These are phyloP conservation scores for Cystobasidium slooffiae DNA, from an alignment of 1,284 basidiomycete genomes.

Conservation along the genomic window DNA sequence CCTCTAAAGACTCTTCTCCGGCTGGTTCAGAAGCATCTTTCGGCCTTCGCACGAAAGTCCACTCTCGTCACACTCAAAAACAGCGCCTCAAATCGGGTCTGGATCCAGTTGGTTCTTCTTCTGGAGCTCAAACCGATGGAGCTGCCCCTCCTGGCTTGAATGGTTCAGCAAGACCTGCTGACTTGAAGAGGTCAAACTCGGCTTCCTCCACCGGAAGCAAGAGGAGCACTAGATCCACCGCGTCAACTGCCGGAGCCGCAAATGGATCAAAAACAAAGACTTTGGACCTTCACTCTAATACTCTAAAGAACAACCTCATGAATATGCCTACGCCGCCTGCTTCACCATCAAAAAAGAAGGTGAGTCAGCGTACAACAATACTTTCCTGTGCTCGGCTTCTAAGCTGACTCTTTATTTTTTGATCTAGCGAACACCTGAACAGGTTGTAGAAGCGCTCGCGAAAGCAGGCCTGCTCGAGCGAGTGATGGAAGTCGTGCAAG, in stretches of 20 bases:
- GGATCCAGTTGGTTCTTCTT: constrained; percentile 8
- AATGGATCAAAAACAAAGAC: constrained; percentile 7
- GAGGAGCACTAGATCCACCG: constrained; percentile 22
- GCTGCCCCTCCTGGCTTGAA: neutral
- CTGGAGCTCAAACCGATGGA: neutral
- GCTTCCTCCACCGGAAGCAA: constrained; percentile 26
- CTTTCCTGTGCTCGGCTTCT: no score
- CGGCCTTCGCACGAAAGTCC: constrained; percentile 17
- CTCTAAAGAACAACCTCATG: constrained; percentile 26
- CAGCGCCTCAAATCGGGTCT: constrained; percentile 30
- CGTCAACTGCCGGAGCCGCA: constrained; percentile 14
- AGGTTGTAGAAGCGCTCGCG: constrained; percentile 37
- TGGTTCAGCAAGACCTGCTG: constrained; percentile 17
- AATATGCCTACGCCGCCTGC: constrained; percentile 18
- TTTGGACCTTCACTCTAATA: constrained; percentile 17
- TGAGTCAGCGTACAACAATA: neutral
- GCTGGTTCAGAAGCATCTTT: constrained; percentile 35
- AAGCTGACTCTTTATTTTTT: neutral
- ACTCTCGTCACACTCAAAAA: constrained; percentile 28
- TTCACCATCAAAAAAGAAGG: constrained; percentile 30
- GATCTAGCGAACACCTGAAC: constrained; percentile 32
- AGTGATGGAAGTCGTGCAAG: constrained; percentile 42
- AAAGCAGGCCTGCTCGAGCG: constrained; percentile 43
- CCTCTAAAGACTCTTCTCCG: constrained; percentile 24
- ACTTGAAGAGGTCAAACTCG: constrained; percentile 12